Evolutionary conservation across 352 stramenopile genomes (phyloP), one percentile per base, ranked within the genome.

Genomic region (Phytophthora litchii): DNA sequence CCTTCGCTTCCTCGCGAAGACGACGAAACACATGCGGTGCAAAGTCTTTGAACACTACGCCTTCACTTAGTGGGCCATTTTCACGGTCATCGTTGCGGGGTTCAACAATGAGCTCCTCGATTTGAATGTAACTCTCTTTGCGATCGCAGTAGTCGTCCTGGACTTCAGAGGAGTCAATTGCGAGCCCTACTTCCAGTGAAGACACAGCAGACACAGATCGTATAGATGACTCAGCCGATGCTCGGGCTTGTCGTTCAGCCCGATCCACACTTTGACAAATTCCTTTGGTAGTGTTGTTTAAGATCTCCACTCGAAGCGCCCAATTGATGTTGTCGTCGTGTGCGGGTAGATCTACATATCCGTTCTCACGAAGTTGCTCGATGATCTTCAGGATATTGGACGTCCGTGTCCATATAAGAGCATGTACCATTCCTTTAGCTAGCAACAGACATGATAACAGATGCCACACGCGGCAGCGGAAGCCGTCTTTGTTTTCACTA

Each of bases 281-380:
- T 9, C 88, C 88, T 58, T 88, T 82, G 1, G 88, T 94, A 1
- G 88, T 95, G 45, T 94, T 92, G 0, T 78, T 92, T 13, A 96
- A 46, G 57, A 96, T 95, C 52, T 96, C 88, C 6, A 89, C 61
- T n/a, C 88, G 76, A 17, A 96, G 50, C 0, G 86, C 88, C 83
- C 83, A 92, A 49, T 96, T 96, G 52, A 96, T 94, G 45, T 79
- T 92, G 50, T 91, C 83, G 42, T 91, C 82, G 44, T 89, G 78
- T 7, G 69, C 40, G 7, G 84, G 80, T 17, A 91, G 42, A 57
- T 91, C 71, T 0, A 87, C 75, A 19, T 74, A 80, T 7, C 82
- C 82, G 23, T 83, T 73, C 25, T 74, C 65, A 9, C 79, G 79
- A 29, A 93, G 67, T 41, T 91, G 81, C 51, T 89, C 73, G 16